A percentile compares a stretch with the other conserved stretches of the same genome.
Conservation (phyloP, 2,329 filamentous ascomycete species). For the Escovopsis sp. region DNA sequence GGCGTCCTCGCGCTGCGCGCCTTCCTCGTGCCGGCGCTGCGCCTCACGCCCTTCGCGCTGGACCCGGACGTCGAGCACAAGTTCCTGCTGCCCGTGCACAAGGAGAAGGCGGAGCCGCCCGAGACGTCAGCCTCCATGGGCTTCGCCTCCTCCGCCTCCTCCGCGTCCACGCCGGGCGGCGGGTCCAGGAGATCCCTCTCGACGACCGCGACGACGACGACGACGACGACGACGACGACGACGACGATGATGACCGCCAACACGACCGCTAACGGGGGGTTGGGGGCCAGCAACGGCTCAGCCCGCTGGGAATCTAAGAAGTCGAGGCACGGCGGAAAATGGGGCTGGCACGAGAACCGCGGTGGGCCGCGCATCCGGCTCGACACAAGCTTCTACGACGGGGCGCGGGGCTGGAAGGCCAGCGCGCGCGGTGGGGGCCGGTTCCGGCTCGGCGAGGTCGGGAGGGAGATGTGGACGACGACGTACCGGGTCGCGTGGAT, state of each 20-base stretch:
- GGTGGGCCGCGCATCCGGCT: constrained; percentile 38
- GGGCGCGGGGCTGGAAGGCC: constrained; percentile 20
- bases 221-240: too few relatives aligned
- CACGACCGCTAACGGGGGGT: too few relatives aligned
- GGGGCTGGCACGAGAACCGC: constrained; percentile 26
- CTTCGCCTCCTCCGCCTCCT: constrained; percentile 5
- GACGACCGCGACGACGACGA: background rate
- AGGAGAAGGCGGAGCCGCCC: constrained; percentile 35
- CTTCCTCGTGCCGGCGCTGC: constrained; percentile 40
- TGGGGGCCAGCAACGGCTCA: constrained; percentile 9
- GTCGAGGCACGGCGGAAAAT: constrained; percentile 15
- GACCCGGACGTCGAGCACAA: constrained; percentile 19
- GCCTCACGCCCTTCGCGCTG: constrained; percentile 38
- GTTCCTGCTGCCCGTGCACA: constrained; percentile 26
- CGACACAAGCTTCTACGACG: constrained; percentile 32
- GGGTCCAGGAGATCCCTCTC: background rate
- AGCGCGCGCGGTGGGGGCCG: constrained; percentile 12
- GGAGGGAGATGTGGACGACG: constrained; percentile 46
- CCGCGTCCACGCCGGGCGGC: constrained; percentile 7
- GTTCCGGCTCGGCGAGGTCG: constrained; percentile 29
- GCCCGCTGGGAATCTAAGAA: constrained; percentile 14
- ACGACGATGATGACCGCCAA: too few relatives aligned
- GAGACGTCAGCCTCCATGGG: constrained; percentile 6
- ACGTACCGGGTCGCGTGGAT: constrained; percentile 49
- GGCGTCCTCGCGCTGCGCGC: constrained; percentile 37